Conservation (phyloP, 495 filamentous ascomycete genomes). For the Daldinia caldariorum region DNA sequence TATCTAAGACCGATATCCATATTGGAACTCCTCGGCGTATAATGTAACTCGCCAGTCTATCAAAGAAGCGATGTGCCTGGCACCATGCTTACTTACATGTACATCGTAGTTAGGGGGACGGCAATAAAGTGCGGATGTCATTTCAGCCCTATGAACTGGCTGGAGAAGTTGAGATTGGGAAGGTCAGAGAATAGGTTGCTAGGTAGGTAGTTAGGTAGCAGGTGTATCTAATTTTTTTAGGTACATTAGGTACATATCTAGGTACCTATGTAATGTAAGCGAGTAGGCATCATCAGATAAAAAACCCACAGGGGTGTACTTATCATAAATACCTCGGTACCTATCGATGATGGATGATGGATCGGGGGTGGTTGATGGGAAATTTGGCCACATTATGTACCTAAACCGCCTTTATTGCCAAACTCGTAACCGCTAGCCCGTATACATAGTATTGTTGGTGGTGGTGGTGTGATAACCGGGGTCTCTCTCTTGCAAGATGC, state of each 20-base stretch:
- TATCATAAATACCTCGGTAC: conserved; percentile 6
- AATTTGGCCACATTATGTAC: conserved; percentile 19
- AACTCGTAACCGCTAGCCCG: conserved; percentile 25
- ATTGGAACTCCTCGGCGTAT: conserved; percentile 23
- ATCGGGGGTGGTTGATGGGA: not conserved
- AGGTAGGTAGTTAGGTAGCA: no score
- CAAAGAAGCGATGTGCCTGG: conserved; percentile 32
- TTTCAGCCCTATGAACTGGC: conserved; percentile 41
- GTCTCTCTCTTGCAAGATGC: conserved; percentile 21
- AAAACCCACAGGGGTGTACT: not conserved
- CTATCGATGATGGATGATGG: not conserved
- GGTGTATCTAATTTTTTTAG: not conserved
- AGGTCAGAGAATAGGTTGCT: no score
- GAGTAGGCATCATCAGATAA: not conserved
- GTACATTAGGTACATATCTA: not conserved
- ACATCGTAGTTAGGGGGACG: conserved; percentile 28
- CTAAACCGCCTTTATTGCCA: conserved; percentile 23
- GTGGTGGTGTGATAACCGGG: conserved; percentile 34
- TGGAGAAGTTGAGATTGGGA: conserved; percentile 7
- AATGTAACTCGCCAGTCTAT: conserved; percentile 17
- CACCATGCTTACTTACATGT: conserved; percentile 19
- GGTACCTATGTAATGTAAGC: not conserved
- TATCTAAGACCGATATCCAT: conserved; percentile 29
- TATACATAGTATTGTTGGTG: conserved; percentile 21
- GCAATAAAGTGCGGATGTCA: conserved; percentile 45